Evolutionary conservation across 768 basidiomycete species (phyloP), one percentile per base, ranked within the genome.

Genomic region (Russula earlei): DNA sequence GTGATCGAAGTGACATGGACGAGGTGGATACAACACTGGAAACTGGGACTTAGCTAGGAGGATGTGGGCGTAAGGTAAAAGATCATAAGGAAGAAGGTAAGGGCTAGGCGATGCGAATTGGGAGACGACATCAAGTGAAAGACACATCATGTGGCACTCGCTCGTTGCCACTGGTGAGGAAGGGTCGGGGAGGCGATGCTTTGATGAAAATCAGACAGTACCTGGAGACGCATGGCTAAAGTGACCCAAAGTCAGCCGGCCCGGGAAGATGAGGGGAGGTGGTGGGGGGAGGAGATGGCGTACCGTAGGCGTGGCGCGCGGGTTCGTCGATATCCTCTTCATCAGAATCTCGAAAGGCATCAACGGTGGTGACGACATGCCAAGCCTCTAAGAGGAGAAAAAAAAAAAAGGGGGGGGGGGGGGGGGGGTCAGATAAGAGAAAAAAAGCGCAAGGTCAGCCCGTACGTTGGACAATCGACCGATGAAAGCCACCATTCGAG

Each of bases 301-400:
- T 58, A 87, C 87, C 68, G 62, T 85, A 87, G 62, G 88, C 87
- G 45, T 77, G 70, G 31, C 81, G 77, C 34, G 77, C 72, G 61
- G 84, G 73, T 62, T 85, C 83, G 63, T 88, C 84, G 14, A 72
- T 75, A 46, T 71, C 69, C 64, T 86, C 84, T 41, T 86, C 84
- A 56, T 88, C 87, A 27, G 87, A 89, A 67, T 88, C 85, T 48
- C 75, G 69, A 27, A 89, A 71, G n/a, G 87, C 83, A 64, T 90
- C 87, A 36, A 80, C 78, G 29, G 77, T 80, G 50, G 74, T 77
- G 54, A 83, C 74, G 15, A 78, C 74, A 63, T 85, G 80, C 84
- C 84, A 89, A 15, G 87, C 82, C 65, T 88, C 87, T 90, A 64
- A 3, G 19, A 9, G 14, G 11, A 31, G 31, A 45, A 36, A 12